Evolutionary conservation across 108 stramenopile genomes (phyloP).

Genomic region (Skeletonema grethae): DNA sequence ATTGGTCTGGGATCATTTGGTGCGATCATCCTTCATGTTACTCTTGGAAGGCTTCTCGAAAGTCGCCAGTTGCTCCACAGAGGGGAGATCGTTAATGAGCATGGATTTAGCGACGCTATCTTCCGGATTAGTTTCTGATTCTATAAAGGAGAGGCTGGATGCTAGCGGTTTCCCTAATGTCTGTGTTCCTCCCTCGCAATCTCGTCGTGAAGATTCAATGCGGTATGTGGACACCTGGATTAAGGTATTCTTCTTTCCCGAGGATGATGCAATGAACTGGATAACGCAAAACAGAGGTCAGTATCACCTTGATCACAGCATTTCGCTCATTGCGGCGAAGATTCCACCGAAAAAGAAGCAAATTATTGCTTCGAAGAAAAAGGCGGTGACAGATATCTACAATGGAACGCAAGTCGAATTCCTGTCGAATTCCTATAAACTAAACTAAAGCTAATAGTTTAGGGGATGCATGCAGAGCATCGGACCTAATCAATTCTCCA

Average conservation of each 20-base stretch:
- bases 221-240: conserved; percentile 88
- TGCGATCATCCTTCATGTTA: conserved; percentile 59
- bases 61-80: conserved; percentile 81
- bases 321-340: conserved; percentile 42
- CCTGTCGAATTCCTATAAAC: not conserved
- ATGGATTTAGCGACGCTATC: conserved; percentile 91
- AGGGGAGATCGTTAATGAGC: conserved; percentile 92
- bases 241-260: conserved; percentile 90
- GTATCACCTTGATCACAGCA: conserved; percentile 50
- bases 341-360: conserved; percentile 9
- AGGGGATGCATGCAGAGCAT: too few relatives aligned
- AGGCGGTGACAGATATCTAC: conserved; percentile 3
- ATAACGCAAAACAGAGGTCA: conserved; percentile 46
- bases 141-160: conserved; percentile 47
- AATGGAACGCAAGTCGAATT: not conserved
- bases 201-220: conserved; percentile 45
- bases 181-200: conserved; percentile 32
- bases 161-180: conserved; percentile 37
- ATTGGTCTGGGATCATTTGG: conserved; percentile 61
- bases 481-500: too few relatives aligned
- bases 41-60: conserved; percentile 89
- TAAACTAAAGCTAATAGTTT: too few relatives aligned
- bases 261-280: conserved; percentile 71
- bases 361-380: conserved; percentile 8
- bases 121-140: conserved; percentile 47